These are phyloP conservation scores for Sclerotinia minor DNA, from an alignment of 2,329 filamentous ascomycete genomes.

Conservation along the genomic window DNA sequence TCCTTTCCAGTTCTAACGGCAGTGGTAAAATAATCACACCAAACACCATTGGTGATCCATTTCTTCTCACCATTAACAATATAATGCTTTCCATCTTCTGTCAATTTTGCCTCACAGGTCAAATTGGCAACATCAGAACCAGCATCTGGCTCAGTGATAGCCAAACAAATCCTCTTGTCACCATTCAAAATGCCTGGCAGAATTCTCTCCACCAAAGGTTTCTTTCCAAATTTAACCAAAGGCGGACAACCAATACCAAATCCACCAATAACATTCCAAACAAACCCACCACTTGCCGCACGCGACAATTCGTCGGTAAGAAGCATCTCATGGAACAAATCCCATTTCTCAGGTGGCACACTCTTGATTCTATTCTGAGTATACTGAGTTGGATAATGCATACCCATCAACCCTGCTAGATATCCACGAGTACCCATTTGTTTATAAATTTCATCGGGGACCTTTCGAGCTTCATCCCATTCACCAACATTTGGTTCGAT, in stretches of 20 bases:
- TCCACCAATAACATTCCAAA: slow-evolving; percentile 97
- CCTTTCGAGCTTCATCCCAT: slow-evolving; percentile 94
- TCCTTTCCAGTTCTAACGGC: slow-evolving; percentile 85
- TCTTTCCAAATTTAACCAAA: slow-evolving; percentile 49
- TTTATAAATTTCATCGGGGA: slow-evolving; percentile 89
- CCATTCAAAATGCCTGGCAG: slow-evolving; percentile 84
- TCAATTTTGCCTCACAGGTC: slow-evolving; percentile 92
- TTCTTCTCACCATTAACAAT: slow-evolving; percentile 99
- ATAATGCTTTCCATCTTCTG: slow-evolving; percentile 95
- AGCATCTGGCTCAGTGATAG: slow-evolving; percentile 95
- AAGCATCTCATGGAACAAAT: slow-evolving; percentile 97
- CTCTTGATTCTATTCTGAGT: slow-evolving; percentile 70
- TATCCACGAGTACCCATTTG: slow-evolving; percentile 93
- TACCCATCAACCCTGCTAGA: slow-evolving; percentile 84
- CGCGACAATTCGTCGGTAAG: slow-evolving; percentile 93
- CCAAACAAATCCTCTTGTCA: slow-evolving; percentile 95
- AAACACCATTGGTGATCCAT: slow-evolving; percentile 99
- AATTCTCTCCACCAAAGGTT: slow-evolving; percentile 66
- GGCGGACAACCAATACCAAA: slow-evolving; percentile 94
- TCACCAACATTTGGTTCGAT: slow-evolving; percentile 91
- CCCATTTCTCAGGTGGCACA: slow-evolving; percentile 87
- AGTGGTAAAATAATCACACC: slow-evolving; percentile 96
- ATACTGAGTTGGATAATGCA: slow-evolving; percentile 77
- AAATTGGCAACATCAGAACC: slow-evolving; percentile 94
- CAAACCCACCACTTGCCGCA: slow-evolving; percentile 83